Conservation (phyloP, 371 early-diverging fungal species). For the Saksenaea oblongispora region DNA sequence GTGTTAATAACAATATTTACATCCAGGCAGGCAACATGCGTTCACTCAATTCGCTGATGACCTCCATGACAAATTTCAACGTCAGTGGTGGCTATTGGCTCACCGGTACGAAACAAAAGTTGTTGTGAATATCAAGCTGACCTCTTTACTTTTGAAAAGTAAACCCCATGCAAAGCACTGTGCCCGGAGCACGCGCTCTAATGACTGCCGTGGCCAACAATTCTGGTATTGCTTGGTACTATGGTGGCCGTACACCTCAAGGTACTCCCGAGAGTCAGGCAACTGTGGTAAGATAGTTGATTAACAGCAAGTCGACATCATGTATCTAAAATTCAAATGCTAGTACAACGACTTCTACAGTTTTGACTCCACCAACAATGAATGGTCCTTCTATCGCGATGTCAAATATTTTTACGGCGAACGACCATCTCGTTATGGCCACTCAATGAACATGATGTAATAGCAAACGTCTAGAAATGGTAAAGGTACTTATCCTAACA, state of each 20-base stretch:
- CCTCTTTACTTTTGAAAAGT: not conserved
- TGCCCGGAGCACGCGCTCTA: conserved; percentile 17
- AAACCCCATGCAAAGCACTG: not conserved
- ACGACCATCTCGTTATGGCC: conserved; percentile 33
- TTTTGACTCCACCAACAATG: conserved; percentile 19
- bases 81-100: conserved; percentile 14
- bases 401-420: conserved; percentile 19
- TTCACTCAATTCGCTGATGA: conserved; percentile 16
- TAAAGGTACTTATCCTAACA: not conserved
- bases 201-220: conserved; percentile 39
- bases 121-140: no score
- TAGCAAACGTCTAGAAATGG: not conserved
- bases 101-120: conserved; percentile 5
- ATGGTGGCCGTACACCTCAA: conserved; percentile 31
- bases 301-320: not conserved
- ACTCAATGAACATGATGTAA: conserved; percentile 39
- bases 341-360: conserved; percentile 29
- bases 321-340: not conserved
- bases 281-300: not conserved
- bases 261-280: not conserved
- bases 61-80: conserved; percentile 25
- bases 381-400: conserved; percentile 21
- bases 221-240: conserved; percentile 35
- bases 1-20: conserved; percentile 16
- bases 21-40: conserved; percentile 25